Evolutionary conservation across 73 alveolate species (phyloP).

Genomic region (Urostyla sp.): DNA sequence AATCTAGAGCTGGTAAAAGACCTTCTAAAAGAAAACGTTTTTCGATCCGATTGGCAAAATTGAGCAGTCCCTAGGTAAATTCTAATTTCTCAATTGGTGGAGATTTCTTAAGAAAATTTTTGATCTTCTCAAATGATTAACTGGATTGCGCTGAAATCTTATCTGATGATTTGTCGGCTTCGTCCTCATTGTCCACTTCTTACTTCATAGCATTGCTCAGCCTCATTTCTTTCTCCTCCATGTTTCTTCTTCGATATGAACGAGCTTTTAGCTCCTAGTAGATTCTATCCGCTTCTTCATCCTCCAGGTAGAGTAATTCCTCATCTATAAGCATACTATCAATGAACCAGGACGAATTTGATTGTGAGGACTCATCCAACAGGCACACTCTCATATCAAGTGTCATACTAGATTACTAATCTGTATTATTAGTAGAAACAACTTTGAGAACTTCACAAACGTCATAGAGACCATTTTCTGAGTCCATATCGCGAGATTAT

Average conservation of each 20-base stretch:
- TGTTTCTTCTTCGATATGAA: conserved; percentile 49
- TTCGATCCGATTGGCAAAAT: conserved; percentile 68
- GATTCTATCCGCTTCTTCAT: conserved; percentile 69
- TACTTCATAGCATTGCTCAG: conserved; percentile 65
- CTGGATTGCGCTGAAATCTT: neutral
- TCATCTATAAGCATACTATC: conserved; percentile 66
- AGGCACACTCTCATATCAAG: too few species aligned
- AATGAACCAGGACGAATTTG: conserved; percentile 42
- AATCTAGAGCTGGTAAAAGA: conserved; percentile 51
- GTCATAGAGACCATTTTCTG: too few species aligned
- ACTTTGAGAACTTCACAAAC: too few species aligned
- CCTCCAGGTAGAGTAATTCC: conserved; percentile 61
- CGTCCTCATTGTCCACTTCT: conserved; percentile 34
- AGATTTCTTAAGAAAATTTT: conserved; percentile 58
- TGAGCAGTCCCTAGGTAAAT: conserved; percentile 66
- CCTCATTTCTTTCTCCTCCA: conserved; percentile 72
- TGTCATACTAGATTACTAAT: too few species aligned
- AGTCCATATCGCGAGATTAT: too few species aligned
- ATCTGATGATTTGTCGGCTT: conserved; percentile 30
- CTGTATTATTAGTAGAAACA: too few species aligned
- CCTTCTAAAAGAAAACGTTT: conserved; percentile 59
- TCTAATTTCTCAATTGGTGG: conserved; percentile 66
- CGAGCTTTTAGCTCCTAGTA: conserved; percentile 58
- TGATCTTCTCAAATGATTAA: conserved; percentile 64
- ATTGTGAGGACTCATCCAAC: neutral